These are phyloP conservation scores for Cytospora chrysosperma DNA, from an alignment of 2,329 filamentous ascomycete species.

Conservation along the genomic window DNA sequence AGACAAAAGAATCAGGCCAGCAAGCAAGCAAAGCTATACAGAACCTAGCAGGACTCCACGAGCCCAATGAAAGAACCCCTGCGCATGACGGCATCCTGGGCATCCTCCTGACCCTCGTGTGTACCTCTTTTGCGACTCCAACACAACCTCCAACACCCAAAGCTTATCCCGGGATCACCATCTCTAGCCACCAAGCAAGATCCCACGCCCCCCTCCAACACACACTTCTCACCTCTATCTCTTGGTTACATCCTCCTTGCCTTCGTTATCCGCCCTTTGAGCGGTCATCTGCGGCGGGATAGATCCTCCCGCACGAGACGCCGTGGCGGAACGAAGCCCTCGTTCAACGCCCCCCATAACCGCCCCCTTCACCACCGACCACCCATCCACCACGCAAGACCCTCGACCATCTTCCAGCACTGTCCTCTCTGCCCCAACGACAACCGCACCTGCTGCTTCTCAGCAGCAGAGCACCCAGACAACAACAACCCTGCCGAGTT, in stretches of 20 bases:
- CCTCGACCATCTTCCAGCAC: constrained; percentile 49
- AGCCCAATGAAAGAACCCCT: constrained; percentile 2
- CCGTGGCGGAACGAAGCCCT: constrained; percentile 71
- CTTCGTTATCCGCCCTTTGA: constrained; percentile 16
- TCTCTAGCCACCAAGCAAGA: background rate
- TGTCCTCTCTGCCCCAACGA: constrained; percentile 42
- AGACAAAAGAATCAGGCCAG: background rate
- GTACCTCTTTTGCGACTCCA: background rate
- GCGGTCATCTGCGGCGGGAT: constrained; percentile 23
- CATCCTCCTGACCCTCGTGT: background rate
- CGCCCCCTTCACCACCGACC: constrained; percentile 67
- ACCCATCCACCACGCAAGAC: constrained; percentile 58
- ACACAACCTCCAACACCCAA: background rate
- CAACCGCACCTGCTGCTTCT: constrained; percentile 26
- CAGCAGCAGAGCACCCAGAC: constrained; percentile 27
- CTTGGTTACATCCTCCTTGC: background rate
- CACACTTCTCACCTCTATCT: background rate
- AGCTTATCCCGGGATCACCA: background rate
- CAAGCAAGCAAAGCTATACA: background rate
- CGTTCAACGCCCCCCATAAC: constrained; percentile 42
- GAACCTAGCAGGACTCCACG: background rate
- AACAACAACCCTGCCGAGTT: constrained; percentile 28
- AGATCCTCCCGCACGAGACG: constrained; percentile 52
- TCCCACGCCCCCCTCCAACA: too few species aligned
- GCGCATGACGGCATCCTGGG: constrained; percentile 20